These are phyloP conservation scores for Calamus simplicifolius DNA, from an alignment of 176 grass and related monocot genomes.

Conservation along the genomic window DNA sequence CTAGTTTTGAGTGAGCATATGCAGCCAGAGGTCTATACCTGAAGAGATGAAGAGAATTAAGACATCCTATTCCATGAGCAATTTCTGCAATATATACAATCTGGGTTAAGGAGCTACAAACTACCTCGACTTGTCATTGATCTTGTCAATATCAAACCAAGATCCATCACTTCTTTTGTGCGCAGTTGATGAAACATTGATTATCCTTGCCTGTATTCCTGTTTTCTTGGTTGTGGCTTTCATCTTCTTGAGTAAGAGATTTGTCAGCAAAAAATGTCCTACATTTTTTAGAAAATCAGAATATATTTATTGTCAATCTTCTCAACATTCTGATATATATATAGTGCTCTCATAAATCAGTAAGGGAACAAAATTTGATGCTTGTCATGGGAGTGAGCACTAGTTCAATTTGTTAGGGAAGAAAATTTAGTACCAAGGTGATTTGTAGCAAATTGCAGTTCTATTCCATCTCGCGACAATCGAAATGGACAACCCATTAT, in stretches of 20 bases:
- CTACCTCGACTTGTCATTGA: constrained; percentile 59
- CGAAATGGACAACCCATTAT: constrained; percentile 80
- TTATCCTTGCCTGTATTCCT: constrained; percentile 59
- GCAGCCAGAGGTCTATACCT: constrained; percentile 46
- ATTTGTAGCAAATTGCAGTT: constrained; percentile 79
- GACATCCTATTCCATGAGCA: too few relatives aligned
- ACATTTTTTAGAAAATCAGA: constrained; percentile 6
- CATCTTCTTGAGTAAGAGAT: constrained; percentile 78
- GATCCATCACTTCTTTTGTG: constrained; percentile 48
- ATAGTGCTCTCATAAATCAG: too few relatives aligned
- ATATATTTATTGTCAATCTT: background rate
- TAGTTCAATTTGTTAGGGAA: background rate
- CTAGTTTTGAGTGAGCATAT: constrained; percentile 71
- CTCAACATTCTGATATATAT: too few relatives aligned
- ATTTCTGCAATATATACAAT: too few relatives aligned
- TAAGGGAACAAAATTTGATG: too few relatives aligned
- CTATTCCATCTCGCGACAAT: constrained; percentile 64
- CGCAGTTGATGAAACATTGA: constrained; percentile 56
- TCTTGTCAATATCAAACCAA: constrained; percentile 41
- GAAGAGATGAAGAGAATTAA: background rate
- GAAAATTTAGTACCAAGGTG: constrained; percentile 38
- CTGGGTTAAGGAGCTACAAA: background rate
- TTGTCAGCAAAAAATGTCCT: constrained; percentile 88
- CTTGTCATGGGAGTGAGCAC: too few relatives aligned
- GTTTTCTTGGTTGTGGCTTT: constrained; percentile 64